A percentile compares a stretch with the other conserved stretches of the same genome.
These are phyloP conservation scores for Cucurbita maxima DNA, from an alignment of 306 rosid genomes.

Conservation along the genomic window DNA sequence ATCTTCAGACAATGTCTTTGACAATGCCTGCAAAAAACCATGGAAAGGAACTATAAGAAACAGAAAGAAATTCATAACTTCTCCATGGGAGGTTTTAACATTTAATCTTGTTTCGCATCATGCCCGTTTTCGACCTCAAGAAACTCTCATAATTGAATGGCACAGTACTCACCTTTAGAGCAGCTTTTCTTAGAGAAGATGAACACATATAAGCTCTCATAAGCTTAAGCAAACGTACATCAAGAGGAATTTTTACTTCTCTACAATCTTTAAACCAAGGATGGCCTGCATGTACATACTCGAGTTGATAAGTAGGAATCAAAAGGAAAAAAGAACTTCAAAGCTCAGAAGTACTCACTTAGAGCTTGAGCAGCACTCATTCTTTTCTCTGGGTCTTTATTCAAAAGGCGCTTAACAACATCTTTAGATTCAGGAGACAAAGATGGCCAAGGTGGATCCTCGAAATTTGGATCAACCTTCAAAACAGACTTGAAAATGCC, in stretches of 20 bases:
- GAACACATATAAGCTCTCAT: slow-evolving; percentile 82
- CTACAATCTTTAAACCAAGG: slow-evolving; percentile 61
- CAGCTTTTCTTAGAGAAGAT: slow-evolving; percentile 74
- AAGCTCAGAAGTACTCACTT: slow-evolving; percentile 28
- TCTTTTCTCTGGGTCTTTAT: slow-evolving; percentile 86
- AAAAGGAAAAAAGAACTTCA: slow-evolving; percentile 2
- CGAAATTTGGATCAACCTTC: slow-evolving; percentile 80
- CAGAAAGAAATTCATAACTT: too few relatives aligned
- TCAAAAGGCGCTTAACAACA: slow-evolving; percentile 69
- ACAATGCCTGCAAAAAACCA: slow-evolving; percentile 55
- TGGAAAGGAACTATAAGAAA: not conserved
- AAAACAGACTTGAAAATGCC: slow-evolving; percentile 82
- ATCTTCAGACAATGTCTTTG: slow-evolving; percentile 57
- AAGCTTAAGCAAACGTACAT: slow-evolving; percentile 68
- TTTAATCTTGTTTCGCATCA: not conserved
- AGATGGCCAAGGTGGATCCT: slow-evolving; percentile 93
- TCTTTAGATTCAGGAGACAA: slow-evolving; percentile 59
- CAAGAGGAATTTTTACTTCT: slow-evolving; percentile 58
- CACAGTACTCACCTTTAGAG: slow-evolving; percentile 58
- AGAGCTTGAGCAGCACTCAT: slow-evolving; percentile 88
- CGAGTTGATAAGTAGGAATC: slow-evolving; percentile 12
- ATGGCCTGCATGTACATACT: slow-evolving; percentile 49
- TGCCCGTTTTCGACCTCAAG: not conserved
- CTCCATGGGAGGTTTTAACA: not conserved
- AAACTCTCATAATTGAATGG: not conserved